phyloP scores from a whole-genome alignment of 1,139 yeast genomes.

The Debaryomyces subglobosus region DNA sequence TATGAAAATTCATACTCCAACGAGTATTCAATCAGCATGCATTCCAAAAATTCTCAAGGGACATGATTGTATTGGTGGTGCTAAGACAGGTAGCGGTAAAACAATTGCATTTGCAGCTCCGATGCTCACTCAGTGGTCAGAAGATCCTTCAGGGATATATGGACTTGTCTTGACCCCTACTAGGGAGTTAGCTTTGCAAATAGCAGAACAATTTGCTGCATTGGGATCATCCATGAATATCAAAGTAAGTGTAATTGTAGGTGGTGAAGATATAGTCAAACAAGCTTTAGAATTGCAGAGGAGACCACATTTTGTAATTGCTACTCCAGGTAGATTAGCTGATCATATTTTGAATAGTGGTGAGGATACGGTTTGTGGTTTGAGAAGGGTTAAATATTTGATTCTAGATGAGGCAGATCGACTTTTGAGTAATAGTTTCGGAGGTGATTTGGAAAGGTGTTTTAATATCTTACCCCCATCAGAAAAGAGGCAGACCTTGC shows the following conservation, averaged over 20 bases:
- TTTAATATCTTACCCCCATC: constrained; percentile 72
- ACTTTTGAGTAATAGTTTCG: constrained; percentile 79
- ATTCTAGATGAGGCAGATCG: constrained; percentile 98
- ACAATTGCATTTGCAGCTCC: constrained; percentile 98
- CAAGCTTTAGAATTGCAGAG: constrained; percentile 82
- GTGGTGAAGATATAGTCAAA: constrained; percentile 90
- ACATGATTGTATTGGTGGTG: constrained; percentile 95
- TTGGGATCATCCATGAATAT: constrained; percentile 89
- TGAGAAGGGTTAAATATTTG: constrained; percentile 73
- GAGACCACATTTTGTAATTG: constrained; percentile 92
- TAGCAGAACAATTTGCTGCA: constrained; percentile 95
- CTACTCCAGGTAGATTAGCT: constrained; percentile 97
- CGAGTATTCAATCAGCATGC: constrained; percentile 84
- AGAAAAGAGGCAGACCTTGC: constrained; percentile 75
- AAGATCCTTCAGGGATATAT: constrained; percentile 90
- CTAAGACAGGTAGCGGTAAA: constrained; percentile 97
- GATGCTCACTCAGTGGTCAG: constrained; percentile 91
- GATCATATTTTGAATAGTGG: constrained; percentile 90
- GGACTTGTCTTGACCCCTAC: constrained; percentile 94
- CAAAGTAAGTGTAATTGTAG: constrained; percentile 79
- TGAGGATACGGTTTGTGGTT: constrained; percentile 81
- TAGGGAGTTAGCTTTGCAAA: constrained; percentile 91
- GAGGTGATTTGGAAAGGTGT: constrained; percentile 75
- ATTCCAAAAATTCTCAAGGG: constrained; percentile 85
- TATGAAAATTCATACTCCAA: constrained; percentile 83